These are phyloP conservation scores for Clavispora asparagi DNA, from an alignment of 805 yeast genomes.

Conservation along the genomic window DNA sequence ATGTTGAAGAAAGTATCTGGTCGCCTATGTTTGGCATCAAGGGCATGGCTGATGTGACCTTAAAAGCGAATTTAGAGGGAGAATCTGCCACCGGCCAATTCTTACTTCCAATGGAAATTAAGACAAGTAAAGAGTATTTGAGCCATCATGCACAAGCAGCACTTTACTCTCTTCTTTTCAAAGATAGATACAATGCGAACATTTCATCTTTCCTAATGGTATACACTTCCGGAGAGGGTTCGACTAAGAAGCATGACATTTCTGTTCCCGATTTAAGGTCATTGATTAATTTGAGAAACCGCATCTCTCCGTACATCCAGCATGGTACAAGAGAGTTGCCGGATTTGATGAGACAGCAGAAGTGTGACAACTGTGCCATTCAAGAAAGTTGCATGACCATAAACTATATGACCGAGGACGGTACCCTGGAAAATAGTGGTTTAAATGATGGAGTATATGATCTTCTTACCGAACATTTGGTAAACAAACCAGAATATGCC, in stretches of 20 bases:
- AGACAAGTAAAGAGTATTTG: constrained; percentile 68
- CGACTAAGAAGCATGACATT: constrained; percentile 51
- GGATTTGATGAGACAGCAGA: constrained; percentile 43
- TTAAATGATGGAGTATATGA: constrained; percentile 44
- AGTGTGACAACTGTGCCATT: constrained; percentile 59
- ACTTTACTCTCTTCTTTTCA: constrained; percentile 69
- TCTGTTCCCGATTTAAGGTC: constrained; percentile 55
- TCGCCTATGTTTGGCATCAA: constrained; percentile 86
- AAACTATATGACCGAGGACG: constrained; percentile 56
- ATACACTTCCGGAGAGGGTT: constrained; percentile 56
- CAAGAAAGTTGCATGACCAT: constrained; percentile 59
- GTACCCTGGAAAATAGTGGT: constrained; percentile 51
- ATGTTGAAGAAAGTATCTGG: constrained; percentile 88
- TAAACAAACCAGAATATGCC: constrained; percentile 31
- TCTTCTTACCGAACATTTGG: constrained; percentile 46
- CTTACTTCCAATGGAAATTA: constrained; percentile 81
- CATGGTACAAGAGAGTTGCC: constrained; percentile 51
- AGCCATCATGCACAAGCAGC: constrained; percentile 85
- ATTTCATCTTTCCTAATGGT: constrained; percentile 62
- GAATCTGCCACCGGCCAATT: constrained; percentile 33
- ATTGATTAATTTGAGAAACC: constrained; percentile 68
- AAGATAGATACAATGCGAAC: constrained; percentile 73
- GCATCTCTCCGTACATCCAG: constrained; percentile 54
- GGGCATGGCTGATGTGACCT: constrained; percentile 86
- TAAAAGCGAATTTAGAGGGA: constrained; percentile 50